Evolutionary conservation across 805 yeast genomes (phyloP).

Genomic region (Saccharomycopsis sp.): DNA sequence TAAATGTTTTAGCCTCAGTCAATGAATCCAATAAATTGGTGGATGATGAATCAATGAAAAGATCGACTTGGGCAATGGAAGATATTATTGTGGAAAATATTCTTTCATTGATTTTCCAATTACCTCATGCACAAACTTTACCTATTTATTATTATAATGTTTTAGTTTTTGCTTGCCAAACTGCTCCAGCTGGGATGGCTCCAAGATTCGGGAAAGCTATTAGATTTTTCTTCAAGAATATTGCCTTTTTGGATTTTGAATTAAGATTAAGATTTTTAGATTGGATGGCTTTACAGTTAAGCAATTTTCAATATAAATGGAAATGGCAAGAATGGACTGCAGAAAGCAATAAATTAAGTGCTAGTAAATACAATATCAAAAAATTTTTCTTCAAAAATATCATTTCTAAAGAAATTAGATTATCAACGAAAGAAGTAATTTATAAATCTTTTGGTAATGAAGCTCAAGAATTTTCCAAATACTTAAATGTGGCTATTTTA

Average conservation of each 20-base stretch:
- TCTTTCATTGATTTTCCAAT: slow-evolving; percentile 62
- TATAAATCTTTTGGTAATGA: slow-evolving; percentile 42
- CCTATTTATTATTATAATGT: slow-evolving; percentile 76
- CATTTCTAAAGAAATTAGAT: slow-evolving; percentile 72
- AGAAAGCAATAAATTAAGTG: slow-evolving; percentile 37
- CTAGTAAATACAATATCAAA: slow-evolving; percentile 57
- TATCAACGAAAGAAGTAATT: slow-evolving; percentile 67
- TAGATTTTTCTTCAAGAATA: slow-evolving; percentile 63
- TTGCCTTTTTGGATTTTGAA: slow-evolving; percentile 66
- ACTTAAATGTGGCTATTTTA: slow-evolving; percentile 35
- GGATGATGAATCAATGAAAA: slow-evolving; percentile 13
- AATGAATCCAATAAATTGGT: slow-evolving; percentile 29
- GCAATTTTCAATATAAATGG: slow-evolving; percentile 94
- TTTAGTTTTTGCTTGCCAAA: slow-evolving; percentile 75
- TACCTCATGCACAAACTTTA: slow-evolving; percentile 59
- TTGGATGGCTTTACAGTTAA: slow-evolving; percentile 90
- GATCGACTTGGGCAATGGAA: slow-evolving; percentile 82
- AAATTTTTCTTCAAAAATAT: slow-evolving; percentile 65
- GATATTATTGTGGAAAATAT: slow-evolving; percentile 81
- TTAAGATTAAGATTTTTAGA: slow-evolving; percentile 61
- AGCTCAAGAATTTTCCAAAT: slow-evolving; percentile 43
- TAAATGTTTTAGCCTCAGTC: slow-evolving; percentile 51
- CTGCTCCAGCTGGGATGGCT: slow-evolving; percentile 77
- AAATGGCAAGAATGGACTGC: slow-evolving; percentile 92
- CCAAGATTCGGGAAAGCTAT: slow-evolving; percentile 92